Base-by-base conservation (phyloP, 164 flowering plant genomes). In the Chloranthus sessilifolius region DNA sequence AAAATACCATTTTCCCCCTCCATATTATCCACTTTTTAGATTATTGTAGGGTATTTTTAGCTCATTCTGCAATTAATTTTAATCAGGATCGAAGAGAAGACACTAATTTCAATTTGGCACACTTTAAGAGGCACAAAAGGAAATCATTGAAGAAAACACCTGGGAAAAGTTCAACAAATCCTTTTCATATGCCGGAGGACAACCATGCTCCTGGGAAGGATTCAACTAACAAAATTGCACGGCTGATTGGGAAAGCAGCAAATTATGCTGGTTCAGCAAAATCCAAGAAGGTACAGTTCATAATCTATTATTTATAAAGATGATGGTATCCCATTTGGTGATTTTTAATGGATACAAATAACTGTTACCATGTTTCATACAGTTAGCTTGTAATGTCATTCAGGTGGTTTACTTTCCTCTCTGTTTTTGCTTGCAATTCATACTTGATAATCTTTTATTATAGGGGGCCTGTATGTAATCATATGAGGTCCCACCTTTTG, bases 51-150 rank as follows among this genome's bases (percentile, higher is more conserved):
- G 19, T 21, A 12, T 5, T 30, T 11, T 7, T 49, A 14, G 38
- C 43, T 66, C 10, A 55, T 28, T 24, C 11, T 53, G 23, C 15
- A 24, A 52, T 12, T 28, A 25, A 45, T 36, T 24, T 10, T 41
- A 28, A 51, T 51, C 82, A 92, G 99, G 99, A 88, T 61, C 77
- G 95, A 65, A 76, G 95, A 63, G 99, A 92, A 64, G 99, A 92
- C 53, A 92, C 99, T 16, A 27, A 49, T 52, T 71, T 92, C 52
- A 49, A 92, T 70, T 61, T 92, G 59, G 74, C 89, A 53, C 85
- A 86, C 52, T 92, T 92, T 62, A 84, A 67, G 67, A 72, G 73
- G 36, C 99, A 88, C 66, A 88, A 92, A 61, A 79, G 99, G 44
- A 92, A 92, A 74, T 28, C 77, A 29, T 42, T 75, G 63, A 94